Evolutionary conservation across 1,284 basidiomycete genomes (phyloP).

Genomic region (Agroathelia rolfsii): DNA sequence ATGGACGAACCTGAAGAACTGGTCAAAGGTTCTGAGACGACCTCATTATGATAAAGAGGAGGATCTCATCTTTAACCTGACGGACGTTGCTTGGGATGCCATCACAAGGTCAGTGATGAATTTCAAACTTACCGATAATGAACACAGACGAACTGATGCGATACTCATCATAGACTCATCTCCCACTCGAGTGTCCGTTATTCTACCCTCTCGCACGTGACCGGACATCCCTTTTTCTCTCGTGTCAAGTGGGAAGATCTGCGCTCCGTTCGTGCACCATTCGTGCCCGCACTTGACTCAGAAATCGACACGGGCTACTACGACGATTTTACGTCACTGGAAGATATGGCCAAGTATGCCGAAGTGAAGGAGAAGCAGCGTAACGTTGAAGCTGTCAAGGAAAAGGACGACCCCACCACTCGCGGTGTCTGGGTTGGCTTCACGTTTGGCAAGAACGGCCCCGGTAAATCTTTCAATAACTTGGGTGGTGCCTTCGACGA

Average conservation of each 20-base stretch:
- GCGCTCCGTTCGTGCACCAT: slow-evolving; percentile 78
- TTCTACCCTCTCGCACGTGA: slow-evolving; percentile 65
- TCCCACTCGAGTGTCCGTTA: slow-evolving; percentile 77
- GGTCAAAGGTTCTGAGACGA: slow-evolving; percentile 83
- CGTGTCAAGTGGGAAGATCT: slow-evolving; percentile 70
- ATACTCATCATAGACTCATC: slow-evolving; percentile 38
- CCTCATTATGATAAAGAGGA: slow-evolving; percentile 95
- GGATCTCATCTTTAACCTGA: slow-evolving; percentile 95
- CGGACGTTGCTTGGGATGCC: slow-evolving; percentile 93
- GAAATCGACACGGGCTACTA: slow-evolving; percentile 98
- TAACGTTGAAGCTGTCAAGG: slow-evolving; percentile 87
- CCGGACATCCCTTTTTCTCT: slow-evolving; percentile 80
- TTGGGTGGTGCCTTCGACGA: slow-evolving; percentile 19
- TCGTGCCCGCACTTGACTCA: slow-evolving; percentile 91
- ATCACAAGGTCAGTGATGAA: slow-evolving; percentile 59
- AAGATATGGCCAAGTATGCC: slow-evolving; percentile 98
- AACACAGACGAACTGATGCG: slow-evolving; percentile 11
- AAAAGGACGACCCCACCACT: slow-evolving; percentile 68
- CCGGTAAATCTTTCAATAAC: slow-evolving; percentile 27
- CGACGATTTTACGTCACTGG: slow-evolving; percentile 87
- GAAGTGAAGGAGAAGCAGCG: slow-evolving; percentile 97
- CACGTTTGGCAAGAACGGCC: slow-evolving; percentile 89
- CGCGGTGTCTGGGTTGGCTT: slow-evolving; percentile 95
- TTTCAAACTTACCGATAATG: no score
- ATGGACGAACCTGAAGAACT: slow-evolving; percentile 98